Base-by-base conservation (phyloP, 139 green algal species). In the Tetradesmus lagerheimii region DNA sequence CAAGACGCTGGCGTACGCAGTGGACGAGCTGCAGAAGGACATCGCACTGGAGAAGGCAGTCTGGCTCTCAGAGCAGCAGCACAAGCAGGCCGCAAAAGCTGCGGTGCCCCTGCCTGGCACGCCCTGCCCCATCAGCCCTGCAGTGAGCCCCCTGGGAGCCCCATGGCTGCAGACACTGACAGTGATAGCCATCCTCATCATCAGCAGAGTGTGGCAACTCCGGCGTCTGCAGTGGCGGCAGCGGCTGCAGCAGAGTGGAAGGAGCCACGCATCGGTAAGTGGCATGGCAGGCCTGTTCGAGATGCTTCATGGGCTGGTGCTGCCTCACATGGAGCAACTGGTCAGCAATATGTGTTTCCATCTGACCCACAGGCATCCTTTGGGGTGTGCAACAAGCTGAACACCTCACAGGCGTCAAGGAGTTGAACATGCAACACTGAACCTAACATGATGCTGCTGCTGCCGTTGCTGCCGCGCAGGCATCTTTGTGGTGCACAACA, bases 401-500 rank as follows among this genome's bases (percentile, higher is more conserved):
- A 87, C 47, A 6, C 27, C n/a, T n/a, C n/a, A n/a, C n/a, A n/a
- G n/a, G n/a, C n/a, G n/a, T n/a, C n/a, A n/a, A n/a, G n/a, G n/a
- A n/a, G n/a, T n/a, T n/a, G n/a, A 31, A 87, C 43, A 14, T 50
- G 43, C 43, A 50, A 8, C 43, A 8, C 43, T 50, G 43, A 50
- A 4, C 43, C 43, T 14, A 8, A 4, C 8, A 8, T 50, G 43
- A 4, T 50, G 43, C 43, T 50, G 43, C 43, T 50, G 43, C 43
- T 50, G 43, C 43, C n/a, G n/a, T n/a, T 64, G 50, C 16, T 64
- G 50, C 5, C 15, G 12, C 25, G 50, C 50, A 64, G 50, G 71
- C 31, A 57, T 88, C 38, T 88, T 88, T 80, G 83, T 88, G 23
- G 83, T 88, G 31, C 83, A 88, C 57, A 88, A 88, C 34, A 88